Percentiles rank a stretch among this genome's conserved stretches.
These are phyloP conservation scores for Diplodia seriata DNA, from an alignment of 2,329 filamentous ascomycete genomes.

Conservation along the genomic window DNA sequence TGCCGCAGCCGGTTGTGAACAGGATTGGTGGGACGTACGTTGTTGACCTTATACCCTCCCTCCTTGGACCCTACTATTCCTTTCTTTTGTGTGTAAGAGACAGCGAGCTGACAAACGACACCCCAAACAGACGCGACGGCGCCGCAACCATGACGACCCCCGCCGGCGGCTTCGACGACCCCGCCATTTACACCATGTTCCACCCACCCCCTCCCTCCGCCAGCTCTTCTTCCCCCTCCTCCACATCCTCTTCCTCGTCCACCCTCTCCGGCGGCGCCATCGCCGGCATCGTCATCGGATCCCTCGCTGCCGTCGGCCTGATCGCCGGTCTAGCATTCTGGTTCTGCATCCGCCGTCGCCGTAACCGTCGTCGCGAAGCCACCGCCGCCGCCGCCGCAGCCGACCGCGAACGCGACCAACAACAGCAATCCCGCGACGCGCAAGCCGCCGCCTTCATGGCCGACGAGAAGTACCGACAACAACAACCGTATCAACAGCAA, in stretches of 20 bases:
- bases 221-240: background rate
- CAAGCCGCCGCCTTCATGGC: background rate
- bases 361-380: background rate
- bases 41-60: background rate
- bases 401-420: background rate
- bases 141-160: conserved; percentile 31
- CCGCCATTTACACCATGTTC: conserved; percentile 30
- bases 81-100: too few species aligned
- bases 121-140: background rate
- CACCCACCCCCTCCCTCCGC: background rate
- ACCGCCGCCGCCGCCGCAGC: too few species aligned
- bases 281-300: conserved; percentile 23
- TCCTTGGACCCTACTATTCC: too few species aligned
- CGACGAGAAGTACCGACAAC: background rate
- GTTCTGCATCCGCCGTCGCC: background rate
- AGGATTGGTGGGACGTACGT: conserved; percentile 29
- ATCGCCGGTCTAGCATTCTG: background rate
- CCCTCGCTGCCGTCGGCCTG: background rate
- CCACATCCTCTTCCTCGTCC: background rate
- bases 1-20: conserved; percentile 8
- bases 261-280: background rate
- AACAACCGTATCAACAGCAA: too few species aligned
- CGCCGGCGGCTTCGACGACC: conserved; percentile 23
- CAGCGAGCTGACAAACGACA: too few species aligned
- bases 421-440: background rate